Evolutionary conservation across 306 rosid genomes (phyloP), one percentile per base, ranked within the genome.

Genomic region (Lablab purpureus): DNA sequence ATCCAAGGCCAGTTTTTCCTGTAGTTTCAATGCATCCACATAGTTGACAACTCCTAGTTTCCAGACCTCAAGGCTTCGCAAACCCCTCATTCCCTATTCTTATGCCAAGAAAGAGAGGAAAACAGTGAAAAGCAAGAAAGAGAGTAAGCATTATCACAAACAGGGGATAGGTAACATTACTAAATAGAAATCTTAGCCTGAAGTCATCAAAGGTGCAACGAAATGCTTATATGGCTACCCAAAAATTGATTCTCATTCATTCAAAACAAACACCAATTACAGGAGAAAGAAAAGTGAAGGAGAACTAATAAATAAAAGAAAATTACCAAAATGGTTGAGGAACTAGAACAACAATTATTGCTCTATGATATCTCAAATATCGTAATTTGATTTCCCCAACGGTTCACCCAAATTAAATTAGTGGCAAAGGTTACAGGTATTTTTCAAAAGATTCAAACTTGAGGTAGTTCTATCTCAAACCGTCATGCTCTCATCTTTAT

Each of bases 61-160:
- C 96, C 92, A 91, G 40, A 92, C 91, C 88, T 92, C 92, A 32
- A 95, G 98, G 63, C 60, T 86, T 85, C 88, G 80, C 9, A 76
- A 78, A 70, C 78, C 81, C 80, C 87, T 85, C 99, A 95, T 88
- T 74, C 72, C 90, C 94, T 93, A 41, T 21, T 18, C 70, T 19
- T 65, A 19, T 18, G 50, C 9, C 2, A 37, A 34, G 10, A 37
- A 40, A 10, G 45, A 40, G 1, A 40, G 45, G 45, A 10, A 40
- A 13, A 40, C 45, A 2, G 43, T 37, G 43, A 63, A 63, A 13
- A 34, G 15, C 36, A 18, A 30, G 6, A 5, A 62, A n/a, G 68
- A 63, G 46, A 58, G 37, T 12, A 41, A 40, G 52, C 30, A 67
- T 67, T 21, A 67, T 21, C 34, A 67, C 52, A 67, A 67, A 41